A percentile compares a stretch with the other conserved stretches of the same genome.
These are phyloP conservation scores for Camellia granthamiana DNA, from an alignment of 148 eudicot genomes.

Conservation along the genomic window DNA sequence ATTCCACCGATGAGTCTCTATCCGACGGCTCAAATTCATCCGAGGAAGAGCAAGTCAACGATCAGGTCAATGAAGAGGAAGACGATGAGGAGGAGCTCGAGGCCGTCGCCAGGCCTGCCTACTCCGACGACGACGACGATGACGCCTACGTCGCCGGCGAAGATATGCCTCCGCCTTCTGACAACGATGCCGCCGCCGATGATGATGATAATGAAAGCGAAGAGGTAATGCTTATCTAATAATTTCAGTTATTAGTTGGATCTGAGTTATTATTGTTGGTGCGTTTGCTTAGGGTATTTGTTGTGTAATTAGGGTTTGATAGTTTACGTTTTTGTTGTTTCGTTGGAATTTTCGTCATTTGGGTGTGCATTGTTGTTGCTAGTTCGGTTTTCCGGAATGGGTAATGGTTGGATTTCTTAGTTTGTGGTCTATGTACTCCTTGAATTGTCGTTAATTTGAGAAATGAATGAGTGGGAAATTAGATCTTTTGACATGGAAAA, in stretches of 20 bases:
- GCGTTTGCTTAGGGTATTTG: background rate
- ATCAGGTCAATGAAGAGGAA: slow-evolving; percentile 35
- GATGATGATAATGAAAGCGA: slow-evolving; percentile 18
- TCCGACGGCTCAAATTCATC: slow-evolving; percentile 44
- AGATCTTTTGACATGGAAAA: no score
- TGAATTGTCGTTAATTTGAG: no score
- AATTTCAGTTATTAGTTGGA: background rate
- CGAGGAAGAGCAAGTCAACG: slow-evolving; percentile 47
- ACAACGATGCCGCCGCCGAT: slow-evolving; percentile 20
- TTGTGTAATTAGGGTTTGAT: background rate
- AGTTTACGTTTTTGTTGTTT: background rate
- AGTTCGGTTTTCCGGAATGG: background rate
- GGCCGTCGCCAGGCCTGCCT: slow-evolving; percentile 55
- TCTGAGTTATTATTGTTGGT: background rate
- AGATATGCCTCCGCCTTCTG: background rate
- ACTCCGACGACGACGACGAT: slow-evolving; percentile 35
- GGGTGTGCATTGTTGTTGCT: background rate
- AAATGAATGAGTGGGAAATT: no score
- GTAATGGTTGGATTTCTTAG: no score
- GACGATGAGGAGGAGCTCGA: slow-evolving; percentile 62
- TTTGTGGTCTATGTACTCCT: no score
- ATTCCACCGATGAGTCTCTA: slow-evolving; percentile 33
- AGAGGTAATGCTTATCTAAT: slow-evolving; percentile 25
- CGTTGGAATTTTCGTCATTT: background rate
- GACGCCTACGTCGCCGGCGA: background rate